A percentile compares a stretch with the other conserved stretches of the same genome.
Evolutionary conservation across 768 basidiomycete species (phyloP).

Genomic region (Trametes gibbosa): DNA sequence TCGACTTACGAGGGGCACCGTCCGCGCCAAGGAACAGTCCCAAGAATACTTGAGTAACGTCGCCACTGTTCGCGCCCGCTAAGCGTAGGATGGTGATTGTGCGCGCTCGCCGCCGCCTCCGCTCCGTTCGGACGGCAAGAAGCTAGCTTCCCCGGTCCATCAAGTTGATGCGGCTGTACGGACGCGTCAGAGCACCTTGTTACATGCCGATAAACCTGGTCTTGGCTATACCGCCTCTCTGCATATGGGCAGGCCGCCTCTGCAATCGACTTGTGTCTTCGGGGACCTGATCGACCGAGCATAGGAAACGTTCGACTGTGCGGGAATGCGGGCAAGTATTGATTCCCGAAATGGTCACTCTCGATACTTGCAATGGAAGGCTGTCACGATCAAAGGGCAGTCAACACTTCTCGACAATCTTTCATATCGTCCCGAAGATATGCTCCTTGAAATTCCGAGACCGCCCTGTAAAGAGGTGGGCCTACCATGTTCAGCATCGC

Average conservation of each 20-base stretch:
- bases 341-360: not conserved
- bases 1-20: not conserved
- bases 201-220: not conserved
- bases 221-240: not conserved
- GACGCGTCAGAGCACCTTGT: not conserved
- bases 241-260: not conserved
- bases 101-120: not conserved
- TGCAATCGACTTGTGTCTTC: not conserved
- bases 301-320: not conserved
- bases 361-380: not conserved
- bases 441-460: not conserved
- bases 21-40: not conserved
- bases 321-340: not conserved
- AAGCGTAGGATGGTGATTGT: not conserved
- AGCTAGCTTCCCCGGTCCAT: not conserved
- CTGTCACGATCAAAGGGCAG: not conserved
- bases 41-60: not conserved
- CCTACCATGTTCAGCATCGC: not conserved
- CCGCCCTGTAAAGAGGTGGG: not conserved
- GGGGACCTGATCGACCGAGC: not conserved
- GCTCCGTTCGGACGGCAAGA: not conserved
- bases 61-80: not conserved
- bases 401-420: slow-evolving; percentile 6
- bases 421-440: not conserved
- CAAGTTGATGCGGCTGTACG: not conserved